Evolutionary conservation across 257 asterid genomes (phyloP).

Genomic region (Plantago major): DNA sequence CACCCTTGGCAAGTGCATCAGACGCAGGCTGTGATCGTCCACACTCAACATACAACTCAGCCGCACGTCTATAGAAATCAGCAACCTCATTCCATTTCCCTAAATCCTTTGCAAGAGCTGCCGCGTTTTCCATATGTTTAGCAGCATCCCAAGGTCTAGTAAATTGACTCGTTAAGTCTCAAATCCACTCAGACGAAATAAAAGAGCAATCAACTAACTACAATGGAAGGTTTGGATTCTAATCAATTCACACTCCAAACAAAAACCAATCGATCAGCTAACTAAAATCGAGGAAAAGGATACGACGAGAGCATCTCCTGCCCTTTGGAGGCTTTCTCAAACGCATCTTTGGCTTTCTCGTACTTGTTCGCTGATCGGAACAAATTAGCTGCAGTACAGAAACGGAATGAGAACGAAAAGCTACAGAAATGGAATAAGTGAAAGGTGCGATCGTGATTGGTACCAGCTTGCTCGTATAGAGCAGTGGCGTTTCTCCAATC

Average conservation of each 20-base stretch:
- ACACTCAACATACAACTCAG: constrained; percentile 78
- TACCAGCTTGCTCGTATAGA: constrained; percentile 96
- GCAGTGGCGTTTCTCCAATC: constrained; percentile 93
- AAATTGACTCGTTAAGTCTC: constrained; percentile 35
- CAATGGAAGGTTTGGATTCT: too few species aligned
- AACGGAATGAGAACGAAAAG: background rate
- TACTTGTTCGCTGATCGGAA: constrained; percentile 59
- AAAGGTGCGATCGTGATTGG: constrained; percentile 3
- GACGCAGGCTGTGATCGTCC: constrained; percentile 97
- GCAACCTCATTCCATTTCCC: constrained; percentile 85
- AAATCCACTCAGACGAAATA: too few species aligned
- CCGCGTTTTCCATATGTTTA: constrained; percentile 94
- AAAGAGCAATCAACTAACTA: background rate
- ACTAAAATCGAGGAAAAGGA: constrained; percentile 22
- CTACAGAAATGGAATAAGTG: background rate
- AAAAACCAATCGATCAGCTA: background rate
- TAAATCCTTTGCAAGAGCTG: constrained; percentile 72
- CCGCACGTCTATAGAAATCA: constrained; percentile 81
- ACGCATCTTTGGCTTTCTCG: constrained; percentile 86
- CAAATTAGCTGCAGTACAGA: constrained; percentile 51
- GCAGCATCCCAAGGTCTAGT: constrained; percentile 99
- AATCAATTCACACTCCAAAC: background rate
- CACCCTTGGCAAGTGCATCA: constrained; percentile 97
- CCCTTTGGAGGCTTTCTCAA: constrained; percentile 95
- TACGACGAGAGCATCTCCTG: constrained; percentile 96